Base-by-base conservation (phyloP, 1,139 yeast genomes). In the Debaryomycetaceae sp. region DNA sequence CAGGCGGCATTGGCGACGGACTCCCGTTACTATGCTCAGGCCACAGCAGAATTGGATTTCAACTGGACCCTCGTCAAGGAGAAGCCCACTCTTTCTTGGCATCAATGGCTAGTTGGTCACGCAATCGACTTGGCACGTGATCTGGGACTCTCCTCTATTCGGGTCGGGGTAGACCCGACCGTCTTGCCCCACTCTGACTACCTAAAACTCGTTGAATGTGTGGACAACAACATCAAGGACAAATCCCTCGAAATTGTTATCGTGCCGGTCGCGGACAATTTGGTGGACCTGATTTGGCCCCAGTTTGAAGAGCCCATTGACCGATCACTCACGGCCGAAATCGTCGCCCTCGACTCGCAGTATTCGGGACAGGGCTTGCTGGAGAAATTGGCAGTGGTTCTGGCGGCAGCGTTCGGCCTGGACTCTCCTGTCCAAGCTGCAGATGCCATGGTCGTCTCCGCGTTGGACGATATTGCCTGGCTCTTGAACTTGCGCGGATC, bases 401-500 rank as follows among this genome's bases (percentile, higher is more conserved):
- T 66, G 22, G 45, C 51, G n/a, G 44, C 47, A n/a, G 53, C 74
- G 29, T 55, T 57, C 22, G 51, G 61, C 18, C 10, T 16, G 13
- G 59, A 61, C 24, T 55, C 61, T 33, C 68, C 57, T 34, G n/a
- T n/a, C n/a, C n/a, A n/a, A n/a, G n/a, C n/a, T n/a, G 6, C 20
- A 7, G 43, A 49, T 38, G 60, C 66, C 34, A 37, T 83, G 37
- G 70, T 82, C 5, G 62, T 85, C 6, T 67, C 78, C 26, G 81
- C 95, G 1, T 58, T 85, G 36, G 98, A 90, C 55, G 95, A 90
- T 47, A 71, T 87, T 36, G 94, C 96, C 6, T 87, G 96, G 97
- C 57, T 86, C 32, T 69, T 86, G 48, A 90, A 90, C 47, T 62
- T 90, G 39, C 70, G 97, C 43, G 97, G 97, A 13, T 62, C 57